Conservation (phyloP, 768 basidiomycete species). For the Cubamyces sp. region DNA sequence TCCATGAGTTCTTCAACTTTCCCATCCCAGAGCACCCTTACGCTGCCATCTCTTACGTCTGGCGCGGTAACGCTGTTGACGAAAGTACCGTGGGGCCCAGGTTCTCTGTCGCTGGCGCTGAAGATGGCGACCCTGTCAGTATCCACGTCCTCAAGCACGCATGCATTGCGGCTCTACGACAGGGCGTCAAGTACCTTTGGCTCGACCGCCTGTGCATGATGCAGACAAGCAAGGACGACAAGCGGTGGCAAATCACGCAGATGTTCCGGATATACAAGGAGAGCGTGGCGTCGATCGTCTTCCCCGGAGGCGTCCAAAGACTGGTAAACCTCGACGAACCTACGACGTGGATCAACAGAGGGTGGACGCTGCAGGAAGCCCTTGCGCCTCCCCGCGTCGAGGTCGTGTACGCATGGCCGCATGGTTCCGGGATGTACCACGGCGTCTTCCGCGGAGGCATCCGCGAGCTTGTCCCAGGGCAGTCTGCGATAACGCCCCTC, state of each 20-base stretch:
- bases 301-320: slow-evolving; percentile 27
- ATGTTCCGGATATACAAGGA: slow-evolving; percentile 29
- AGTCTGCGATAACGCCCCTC: slow-evolving; percentile 14
- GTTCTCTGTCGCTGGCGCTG: slow-evolving; percentile 19
- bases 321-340: slow-evolving; percentile 23
- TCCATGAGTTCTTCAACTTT: not conserved
- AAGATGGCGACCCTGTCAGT: slow-evolving; percentile 24
- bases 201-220: slow-evolving; percentile 30
- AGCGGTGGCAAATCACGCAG: slow-evolving; percentile 26
- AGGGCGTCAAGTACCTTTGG: slow-evolving; percentile 24
- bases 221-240: slow-evolving; percentile 28
- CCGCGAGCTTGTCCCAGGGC: slow-evolving; percentile 7
- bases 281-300: slow-evolving; percentile 22
- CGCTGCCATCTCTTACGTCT: slow-evolving; percentile 22
- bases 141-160: slow-evolving; percentile 17
- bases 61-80: slow-evolving; percentile 13
- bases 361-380: slow-evolving; percentile 30
- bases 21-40: slow-evolving; percentile 12
- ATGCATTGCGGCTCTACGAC: slow-evolving; percentile 10
- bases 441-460: slow-evolving; percentile 2
- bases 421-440: slow-evolving; percentile 3
- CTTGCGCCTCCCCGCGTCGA: slow-evolving; percentile 18
- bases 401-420: slow-evolving; percentile 19
- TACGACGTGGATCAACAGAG: slow-evolving; percentile 27
- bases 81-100: not conserved